Base-by-base conservation (phyloP, 2,329 filamentous ascomycete genomes). In the Aureobasidium namibiae region DNA sequence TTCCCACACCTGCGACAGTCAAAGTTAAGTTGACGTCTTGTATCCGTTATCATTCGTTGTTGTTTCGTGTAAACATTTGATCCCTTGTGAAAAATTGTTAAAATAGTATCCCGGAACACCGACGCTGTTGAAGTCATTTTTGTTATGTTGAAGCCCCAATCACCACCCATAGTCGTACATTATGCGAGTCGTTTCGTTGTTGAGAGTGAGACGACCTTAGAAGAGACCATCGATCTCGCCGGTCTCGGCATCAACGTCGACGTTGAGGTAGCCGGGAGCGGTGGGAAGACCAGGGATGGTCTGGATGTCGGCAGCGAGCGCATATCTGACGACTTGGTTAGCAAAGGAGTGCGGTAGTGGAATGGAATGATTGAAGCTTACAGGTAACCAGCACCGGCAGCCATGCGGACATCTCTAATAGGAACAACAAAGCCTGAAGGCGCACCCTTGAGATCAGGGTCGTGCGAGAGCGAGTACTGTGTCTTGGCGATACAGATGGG, bases 401-500 rank as follows among this genome's bases (percentile, higher is more conserved):
- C 94, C 81, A 99, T 85, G 63, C 92, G 82, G 39, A 99, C 92
- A 70, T 99, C 94, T 61, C 92, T 81, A 67, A 99, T 96, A 1
- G 94, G 94, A 6, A 99, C 85, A 0, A 90, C 95, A 75, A 97
- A 99, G 61, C 92, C 94, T 4, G 87, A 89, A 24, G 94, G 94
- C 9, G 94, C 94, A 63, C 94, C 94, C 82, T 99, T 99, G 67
- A 97, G 81, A 11, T 89, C 85, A 2, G 92, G 88, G 72, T 99
- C 91, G 74, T 97, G 92, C 61, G 88, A 94, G 50, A 99, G 81
- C 34, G 90, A 95, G 78, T 99, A 99, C 75, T 99, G 94, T 14
- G 94, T 99, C 85, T 99, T 99, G 63, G 94, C 94, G 65, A 97
- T 84, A 73, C 94, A 99, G 70, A 97, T 96, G 36, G 94, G 94